Base-by-base conservation (phyloP, 345 rosid species). In the Gossypioides kirkii region DNA sequence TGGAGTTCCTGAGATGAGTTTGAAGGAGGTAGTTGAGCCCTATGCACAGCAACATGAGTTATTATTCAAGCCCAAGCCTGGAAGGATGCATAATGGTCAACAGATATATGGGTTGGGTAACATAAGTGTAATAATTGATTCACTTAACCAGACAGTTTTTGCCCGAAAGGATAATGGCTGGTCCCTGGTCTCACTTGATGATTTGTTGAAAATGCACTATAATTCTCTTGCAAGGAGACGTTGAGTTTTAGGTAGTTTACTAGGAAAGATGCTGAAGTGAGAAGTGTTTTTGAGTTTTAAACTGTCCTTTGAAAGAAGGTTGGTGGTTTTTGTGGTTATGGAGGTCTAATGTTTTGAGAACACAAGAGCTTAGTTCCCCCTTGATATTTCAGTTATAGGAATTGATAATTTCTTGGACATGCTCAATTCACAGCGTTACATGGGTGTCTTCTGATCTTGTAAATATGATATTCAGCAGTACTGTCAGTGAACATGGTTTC, bases 21-120 rank as follows among this genome's bases (percentile, higher is more conserved):
- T 95, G 84, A 92, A 85, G 81, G 98, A 95, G 85, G 90, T 86
- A 4, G 81, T 92, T 38, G 97, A 91, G 85, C 82, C 87, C 26
- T 87, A 84, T 82, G 99, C 98, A 0, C 93, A 84, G 76, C 87
- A 89, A 70, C 82, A 94, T 16, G 91, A 86, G 72, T 81, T 94
- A 80, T 82, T 85, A 45, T 95, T 90, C 76, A 87, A 77, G 78
- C 90, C 90, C 18, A 95, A 95, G 77, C 90, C 88, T 43, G 89
- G 91, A 42, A 87, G 98, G 83, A 85, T 70, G 84, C 87, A 87
- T 77, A 84, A 89, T 22, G 98, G 99, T 23, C 90, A 84, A 61
- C 96, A 89, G 80, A 87, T 95, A 54, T 95, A 88, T 61, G 94
- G 96, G 60, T 95, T 90, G 72, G 99, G 98, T 58, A 90, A 88